A percentile compares a stretch with the other conserved stretches of the same genome.
Conservation (phyloP, 2,329 filamentous ascomycete genomes). For the Hypoxylon sp. region DNA sequence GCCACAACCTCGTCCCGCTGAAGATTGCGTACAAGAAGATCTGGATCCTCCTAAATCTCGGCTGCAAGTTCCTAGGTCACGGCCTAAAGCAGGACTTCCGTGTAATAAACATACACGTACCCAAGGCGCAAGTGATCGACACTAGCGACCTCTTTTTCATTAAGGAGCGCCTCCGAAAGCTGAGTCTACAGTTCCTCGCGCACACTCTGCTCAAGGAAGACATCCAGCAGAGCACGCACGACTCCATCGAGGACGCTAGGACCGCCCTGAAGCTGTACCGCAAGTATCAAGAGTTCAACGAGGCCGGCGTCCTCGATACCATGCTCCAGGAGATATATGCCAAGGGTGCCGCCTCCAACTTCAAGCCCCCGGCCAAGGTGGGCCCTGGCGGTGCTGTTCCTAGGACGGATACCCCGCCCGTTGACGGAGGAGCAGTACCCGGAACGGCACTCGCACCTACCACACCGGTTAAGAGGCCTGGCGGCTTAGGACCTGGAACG, state of each 20-base stretch:
- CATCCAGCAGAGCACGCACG: conserved; percentile 93
- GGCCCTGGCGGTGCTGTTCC: conserved; percentile 28
- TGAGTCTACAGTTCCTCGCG: conserved; percentile 91
- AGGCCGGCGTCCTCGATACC: conserved; percentile 84
- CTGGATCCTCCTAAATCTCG: conserved; percentile 95
- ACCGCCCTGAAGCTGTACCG: conserved; percentile 90
- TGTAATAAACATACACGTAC: conserved; percentile 97
- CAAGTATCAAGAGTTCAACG: conserved; percentile 90
- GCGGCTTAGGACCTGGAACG: conserved; percentile 27
- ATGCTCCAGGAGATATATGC: conserved; percentile 91
- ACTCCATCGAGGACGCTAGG: conserved; percentile 94
- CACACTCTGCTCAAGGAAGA: conserved; percentile 93
- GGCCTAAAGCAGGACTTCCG: conserved; percentile 96
- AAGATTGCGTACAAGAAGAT: conserved; percentile 98
- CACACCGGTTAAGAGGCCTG: conserved; percentile 44
- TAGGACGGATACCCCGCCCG: conserved; percentile 52
- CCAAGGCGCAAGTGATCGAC: conserved; percentile 90
- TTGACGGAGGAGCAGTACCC: conserved; percentile 38
- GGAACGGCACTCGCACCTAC: conserved; percentile 34
- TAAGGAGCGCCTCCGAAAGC: conserved; percentile 82
- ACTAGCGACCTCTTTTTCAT: conserved; percentile 94
- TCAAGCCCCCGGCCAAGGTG: conserved; percentile 65
- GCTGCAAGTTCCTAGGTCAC: conserved; percentile 94
- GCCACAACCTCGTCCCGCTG: conserved; percentile 85
- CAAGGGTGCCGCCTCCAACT: conserved; percentile 71